phyloP scores from a whole-genome alignment of 257 asterid species.

The Jacaranda copaia region DNA sequence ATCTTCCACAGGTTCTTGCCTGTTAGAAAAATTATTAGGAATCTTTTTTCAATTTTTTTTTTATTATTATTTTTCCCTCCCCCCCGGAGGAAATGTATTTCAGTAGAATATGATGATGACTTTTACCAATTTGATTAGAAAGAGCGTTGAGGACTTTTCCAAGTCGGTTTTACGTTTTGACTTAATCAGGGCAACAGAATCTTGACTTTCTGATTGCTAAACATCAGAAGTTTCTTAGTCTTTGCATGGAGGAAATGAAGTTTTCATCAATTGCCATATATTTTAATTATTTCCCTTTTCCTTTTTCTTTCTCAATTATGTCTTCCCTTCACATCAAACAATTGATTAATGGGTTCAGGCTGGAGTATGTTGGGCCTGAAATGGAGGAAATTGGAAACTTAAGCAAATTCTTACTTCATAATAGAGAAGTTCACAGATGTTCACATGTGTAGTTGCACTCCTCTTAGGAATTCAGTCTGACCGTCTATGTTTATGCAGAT shows the following conservation, averaged over 20 bases:
- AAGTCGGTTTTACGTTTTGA: constrained; percentile 17
- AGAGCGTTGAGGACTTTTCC: background rate
- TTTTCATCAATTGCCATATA: background rate
- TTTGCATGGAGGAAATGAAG: background rate
- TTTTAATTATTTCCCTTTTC: background rate
- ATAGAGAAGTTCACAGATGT: background rate
- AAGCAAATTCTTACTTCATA: background rate
- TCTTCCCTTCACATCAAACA: background rate
- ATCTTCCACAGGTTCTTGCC: background rate
- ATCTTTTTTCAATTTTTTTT: too few relatives aligned
- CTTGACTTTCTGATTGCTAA: background rate
- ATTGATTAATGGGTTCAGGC: background rate
- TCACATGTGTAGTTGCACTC: background rate
- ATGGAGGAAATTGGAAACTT: background rate
- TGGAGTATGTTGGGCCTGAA: background rate
- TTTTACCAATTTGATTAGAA: background rate
- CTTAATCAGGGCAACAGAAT: background rate
- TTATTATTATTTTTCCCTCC: background rate
- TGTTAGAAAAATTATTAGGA: background rate
- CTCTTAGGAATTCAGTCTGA: background rate
- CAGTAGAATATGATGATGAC: constrained; percentile 3
- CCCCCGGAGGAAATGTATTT: background rate
- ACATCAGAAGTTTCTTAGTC: background rate
- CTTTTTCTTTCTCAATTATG: constrained; percentile 12
- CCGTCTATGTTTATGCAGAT: constrained; percentile 50